These are phyloP conservation scores for Combretum micranthum DNA, from an alignment of 345 rosid species.

Conservation along the genomic window DNA sequence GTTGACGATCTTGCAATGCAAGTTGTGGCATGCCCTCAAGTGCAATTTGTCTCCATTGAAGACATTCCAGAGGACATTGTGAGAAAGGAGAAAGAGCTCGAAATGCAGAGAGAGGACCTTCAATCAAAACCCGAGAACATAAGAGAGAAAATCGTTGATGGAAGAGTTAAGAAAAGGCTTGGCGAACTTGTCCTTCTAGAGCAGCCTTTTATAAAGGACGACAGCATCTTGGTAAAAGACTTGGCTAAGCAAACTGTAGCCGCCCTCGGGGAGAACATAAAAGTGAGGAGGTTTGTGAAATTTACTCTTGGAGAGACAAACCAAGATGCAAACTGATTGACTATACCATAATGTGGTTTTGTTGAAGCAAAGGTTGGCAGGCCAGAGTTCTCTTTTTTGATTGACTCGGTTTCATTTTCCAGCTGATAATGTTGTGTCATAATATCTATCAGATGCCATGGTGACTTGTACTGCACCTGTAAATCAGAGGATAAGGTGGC, in stretches of 20 bases:
- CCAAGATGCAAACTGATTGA: constrained; percentile 11
- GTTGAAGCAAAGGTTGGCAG: too few species aligned
- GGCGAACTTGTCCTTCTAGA: constrained; percentile 78
- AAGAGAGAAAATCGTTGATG: constrained; percentile 79
- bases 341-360: too few species aligned
- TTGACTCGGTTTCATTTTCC: too few species aligned
- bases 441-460: neutral
- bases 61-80: constrained; percentile 50
- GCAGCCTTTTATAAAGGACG: constrained; percentile 67
- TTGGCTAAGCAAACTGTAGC: constrained; percentile 76
- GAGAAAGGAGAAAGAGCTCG: constrained; percentile 72
- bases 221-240: constrained; percentile 67
- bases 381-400: too few species aligned
- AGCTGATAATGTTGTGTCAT: too few species aligned
- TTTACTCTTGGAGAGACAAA: constrained; percentile 71
- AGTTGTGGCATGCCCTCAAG: constrained; percentile 82
- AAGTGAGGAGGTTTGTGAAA: constrained; percentile 57
- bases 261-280: constrained; percentile 86
- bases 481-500: too few species aligned
- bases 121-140: constrained; percentile 83
- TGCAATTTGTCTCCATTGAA: constrained; percentile 61
- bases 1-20: constrained; percentile 95
- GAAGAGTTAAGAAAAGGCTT: constrained; percentile 78
- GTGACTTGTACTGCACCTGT: too few species aligned
- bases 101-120: constrained; percentile 93